phyloP scores from a whole-genome alignment of 768 basidiomycete genomes.

The Tulasnella calospora region DNA sequence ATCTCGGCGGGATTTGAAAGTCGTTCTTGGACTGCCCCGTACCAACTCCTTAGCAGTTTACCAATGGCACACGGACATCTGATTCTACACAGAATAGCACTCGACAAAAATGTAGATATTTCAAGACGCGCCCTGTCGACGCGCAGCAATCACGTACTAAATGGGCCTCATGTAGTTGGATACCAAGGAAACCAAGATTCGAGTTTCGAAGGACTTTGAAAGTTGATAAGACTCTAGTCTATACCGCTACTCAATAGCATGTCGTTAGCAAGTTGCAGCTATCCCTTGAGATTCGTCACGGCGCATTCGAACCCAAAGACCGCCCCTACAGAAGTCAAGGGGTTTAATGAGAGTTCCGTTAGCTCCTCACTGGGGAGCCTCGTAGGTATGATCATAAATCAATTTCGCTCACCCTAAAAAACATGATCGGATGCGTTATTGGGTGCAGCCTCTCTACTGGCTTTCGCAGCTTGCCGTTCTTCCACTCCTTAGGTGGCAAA shows the following conservation, averaged over 20 bases:
- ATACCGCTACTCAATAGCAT: background rate
- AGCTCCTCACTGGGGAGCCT: no score
- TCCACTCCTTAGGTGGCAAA: conserved; percentile 59
- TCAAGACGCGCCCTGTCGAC: background rate
- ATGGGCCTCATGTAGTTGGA: no score
- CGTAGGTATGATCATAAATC: background rate
- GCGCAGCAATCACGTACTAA: background rate
- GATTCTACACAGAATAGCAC: background rate
- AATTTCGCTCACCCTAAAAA: conserved; percentile 48
- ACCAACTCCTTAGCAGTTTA: no score
- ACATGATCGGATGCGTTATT: conserved; percentile 58
- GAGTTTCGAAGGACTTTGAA: background rate
- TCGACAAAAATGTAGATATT: background rate
- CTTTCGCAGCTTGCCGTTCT: conserved; percentile 45
- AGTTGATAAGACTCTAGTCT: background rate
- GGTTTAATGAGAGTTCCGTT: background rate
- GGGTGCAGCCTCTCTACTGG: conserved; percentile 58
- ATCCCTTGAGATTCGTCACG: background rate
- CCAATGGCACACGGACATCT: background rate
- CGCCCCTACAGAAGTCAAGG: background rate
- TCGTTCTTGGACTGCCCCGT: background rate
- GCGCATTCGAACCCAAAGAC: background rate
- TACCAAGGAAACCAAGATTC: no score
- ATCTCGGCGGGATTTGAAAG: background rate
- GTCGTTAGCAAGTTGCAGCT: background rate